Evolutionary conservation across 108 stramenopile species (phyloP), one percentile per base, ranked within the genome.

Genomic region (Cyclostephanos tholiformis): DNA sequence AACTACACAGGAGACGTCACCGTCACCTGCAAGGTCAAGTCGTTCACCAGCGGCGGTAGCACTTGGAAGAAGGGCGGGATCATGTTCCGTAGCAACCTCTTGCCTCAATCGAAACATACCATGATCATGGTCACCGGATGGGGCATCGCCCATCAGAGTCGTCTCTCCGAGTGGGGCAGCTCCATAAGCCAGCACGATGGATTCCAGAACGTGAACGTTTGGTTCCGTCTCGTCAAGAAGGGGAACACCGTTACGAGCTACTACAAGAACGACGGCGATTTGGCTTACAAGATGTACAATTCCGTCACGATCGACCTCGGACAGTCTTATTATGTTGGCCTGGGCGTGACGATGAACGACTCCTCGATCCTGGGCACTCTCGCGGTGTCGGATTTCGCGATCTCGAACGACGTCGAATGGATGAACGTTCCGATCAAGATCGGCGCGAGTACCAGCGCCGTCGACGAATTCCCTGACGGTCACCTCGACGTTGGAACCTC

Each of bases 171-270:
- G 30, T 0, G 36, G 5, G 5, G 25, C 11, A 25, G 22, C 69
- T 4, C n/a, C n/a, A 0, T 5, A 17, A 27, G 22, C 25, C 29
- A 20, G 10, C 39, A 58, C 55, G 20, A 43, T 36, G 8, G 13
- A n/a, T 11, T 20, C 32, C 44, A 14, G 44, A 13, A 41, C 49
- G 27, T 43, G 57, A 26, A 55, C 23, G 65, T 67, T 0, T 75
- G 74, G 74, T 65, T 75, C 32, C 63, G 74, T 16, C 23, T 75
- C 57, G 63, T 65, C n/a, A n/a, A n/a, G 65, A 29, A 60, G 53
- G 74, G 74, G 17, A 44, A 48, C 23, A 67, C 41, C 19, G 57
- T 75, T 2, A 75, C 65, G 32, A 59, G 57, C 20, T n/a, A n/a
- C n/a, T n/a, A n/a, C n/a, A n/a, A n/a, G n/a, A n/a, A n/a, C n/a